These are phyloP conservation scores for Verticillium nubilum DNA, from an alignment of 2,329 filamentous ascomycete species.

Conservation along the genomic window DNA sequence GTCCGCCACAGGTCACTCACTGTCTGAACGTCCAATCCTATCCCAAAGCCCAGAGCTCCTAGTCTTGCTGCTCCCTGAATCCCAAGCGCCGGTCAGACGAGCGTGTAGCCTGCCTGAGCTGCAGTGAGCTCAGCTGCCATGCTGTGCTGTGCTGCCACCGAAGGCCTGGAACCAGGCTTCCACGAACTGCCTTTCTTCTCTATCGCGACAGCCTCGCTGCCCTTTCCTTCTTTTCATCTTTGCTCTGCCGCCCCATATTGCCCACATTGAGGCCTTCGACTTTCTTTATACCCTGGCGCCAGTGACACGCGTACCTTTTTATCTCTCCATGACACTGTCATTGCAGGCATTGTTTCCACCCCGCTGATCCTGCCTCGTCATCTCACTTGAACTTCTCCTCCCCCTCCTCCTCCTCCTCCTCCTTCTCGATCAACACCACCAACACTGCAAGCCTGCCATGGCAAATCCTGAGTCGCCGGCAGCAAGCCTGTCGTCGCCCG, in stretches of 20 bases:
- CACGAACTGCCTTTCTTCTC: too few species aligned
- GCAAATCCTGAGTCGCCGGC: constrained; percentile 4
- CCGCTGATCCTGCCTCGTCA: not conserved
- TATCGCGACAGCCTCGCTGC: not conserved
- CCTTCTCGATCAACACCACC: not conserved
- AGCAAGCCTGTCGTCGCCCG: constrained; percentile 6
- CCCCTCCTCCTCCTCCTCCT: not conserved
- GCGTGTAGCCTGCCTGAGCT: not conserved
- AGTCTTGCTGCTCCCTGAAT: not conserved
- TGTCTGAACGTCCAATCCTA: not conserved
- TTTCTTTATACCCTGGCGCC: not conserved
- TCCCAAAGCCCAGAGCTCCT: not conserved
- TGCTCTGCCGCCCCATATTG: not conserved
- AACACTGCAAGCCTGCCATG: constrained; percentile 1
- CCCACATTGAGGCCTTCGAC: not conserved
- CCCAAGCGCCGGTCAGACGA: not conserved
- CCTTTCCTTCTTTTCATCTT: not conserved
- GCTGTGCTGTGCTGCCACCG: not conserved
- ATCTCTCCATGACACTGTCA: not conserved
- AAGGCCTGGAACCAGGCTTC: not conserved
- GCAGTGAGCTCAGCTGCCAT: not conserved
- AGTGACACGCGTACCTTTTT: not conserved
- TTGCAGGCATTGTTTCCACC: not conserved
- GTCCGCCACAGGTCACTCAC: not conserved
- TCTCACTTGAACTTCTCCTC: not conserved